phyloP scores from a whole-genome alignment of 306 rosid genomes.

The Quercus berberidifolia region DNA sequence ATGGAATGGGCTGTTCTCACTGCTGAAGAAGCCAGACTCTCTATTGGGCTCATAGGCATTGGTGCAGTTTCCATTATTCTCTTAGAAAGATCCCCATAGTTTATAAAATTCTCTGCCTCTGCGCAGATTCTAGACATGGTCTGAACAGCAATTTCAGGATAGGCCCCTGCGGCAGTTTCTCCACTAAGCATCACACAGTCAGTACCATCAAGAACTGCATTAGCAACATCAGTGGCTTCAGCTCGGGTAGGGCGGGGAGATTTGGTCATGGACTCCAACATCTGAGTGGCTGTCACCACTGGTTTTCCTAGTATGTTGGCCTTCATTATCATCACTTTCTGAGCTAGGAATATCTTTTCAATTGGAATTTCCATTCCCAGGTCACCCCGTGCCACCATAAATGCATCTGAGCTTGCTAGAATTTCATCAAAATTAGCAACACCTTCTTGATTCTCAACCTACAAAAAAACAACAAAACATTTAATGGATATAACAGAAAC shows the following conservation, averaged over 20 bases:
- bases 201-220: slow-evolving; percentile 49
- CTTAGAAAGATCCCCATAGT: slow-evolving; percentile 20
- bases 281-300: slow-evolving; percentile 39
- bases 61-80: slow-evolving; percentile 5
- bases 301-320: slow-evolving; percentile 43
- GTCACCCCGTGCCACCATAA: slow-evolving; percentile 49
- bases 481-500: neutral
- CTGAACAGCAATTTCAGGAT: slow-evolving; percentile 35
- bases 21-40: slow-evolving; percentile 37
- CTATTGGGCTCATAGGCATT: slow-evolving; percentile 29
- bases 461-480: neutral
- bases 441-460: slow-evolving; percentile 48
- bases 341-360: slow-evolving; percentile 45
- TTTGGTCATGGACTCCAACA: slow-evolving; percentile 43
- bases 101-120: slow-evolving; percentile 28
- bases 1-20: slow-evolving; percentile 23
- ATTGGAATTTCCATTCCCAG: slow-evolving; percentile 48
- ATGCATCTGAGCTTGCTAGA: slow-evolving; percentile 41
- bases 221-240: slow-evolving; percentile 53
- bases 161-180: slow-evolving; percentile 39
- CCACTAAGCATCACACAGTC: slow-evolving; percentile 44
- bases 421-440: slow-evolving; percentile 40
- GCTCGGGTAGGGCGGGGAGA: slow-evolving; percentile 48
- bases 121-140: slow-evolving; percentile 38
- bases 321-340: slow-evolving; percentile 38